Base-by-base conservation (phyloP, 192 early-diverging fungal species). In the Coemansia sp. region DNA sequence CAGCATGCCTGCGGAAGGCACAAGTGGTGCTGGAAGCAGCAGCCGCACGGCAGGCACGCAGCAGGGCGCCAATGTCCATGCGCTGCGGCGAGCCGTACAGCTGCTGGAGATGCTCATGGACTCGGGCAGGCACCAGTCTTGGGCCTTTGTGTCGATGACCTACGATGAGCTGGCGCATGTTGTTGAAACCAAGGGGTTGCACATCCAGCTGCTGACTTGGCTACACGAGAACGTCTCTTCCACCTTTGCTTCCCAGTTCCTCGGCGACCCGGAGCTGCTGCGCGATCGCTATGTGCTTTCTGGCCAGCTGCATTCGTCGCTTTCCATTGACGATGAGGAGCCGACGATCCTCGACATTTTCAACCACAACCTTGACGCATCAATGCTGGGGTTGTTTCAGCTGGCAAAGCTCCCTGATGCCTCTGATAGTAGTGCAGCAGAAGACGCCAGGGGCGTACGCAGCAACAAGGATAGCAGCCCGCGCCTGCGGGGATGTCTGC, bases 141-240 rank as follows among this genome's bases (percentile, higher is more conserved):
- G 90, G 91, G 63, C 81, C n/a, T 93, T 89, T 51, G 34, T 90
- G 9, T 78, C 90, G 8, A 77, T 93, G 63, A 85, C 89, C 0
- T 90, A 87, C 64, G 92, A 93, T 62, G 92, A 93, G 59, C 76
- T 93, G 5, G 85, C 92, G 14, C 82, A 84, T n/a, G 77, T 89
- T 30, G 74, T 93, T n/a, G 69, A 83, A 21, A 77, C 78, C 9
- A 70, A 78, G 12, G 63, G 76, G 26, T 56, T 91, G 15, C 87
- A 91, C 30, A 43, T 38, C 5, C 85, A 84, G 36, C 75, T 93
- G 33, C 77, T 85, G n/a, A 61, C 71, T 2, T 93, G 92, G 92
- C 84, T 91, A 39, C 80, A 85, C 63, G 88, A 90, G 15, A 88
- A 90, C 45, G 75, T 91, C 12, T 85, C 87, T 5, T 70, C 76